Evolutionary conservation across 148 eudicot genomes (phyloP).

Genomic region (Nyssa sinensis): DNA sequence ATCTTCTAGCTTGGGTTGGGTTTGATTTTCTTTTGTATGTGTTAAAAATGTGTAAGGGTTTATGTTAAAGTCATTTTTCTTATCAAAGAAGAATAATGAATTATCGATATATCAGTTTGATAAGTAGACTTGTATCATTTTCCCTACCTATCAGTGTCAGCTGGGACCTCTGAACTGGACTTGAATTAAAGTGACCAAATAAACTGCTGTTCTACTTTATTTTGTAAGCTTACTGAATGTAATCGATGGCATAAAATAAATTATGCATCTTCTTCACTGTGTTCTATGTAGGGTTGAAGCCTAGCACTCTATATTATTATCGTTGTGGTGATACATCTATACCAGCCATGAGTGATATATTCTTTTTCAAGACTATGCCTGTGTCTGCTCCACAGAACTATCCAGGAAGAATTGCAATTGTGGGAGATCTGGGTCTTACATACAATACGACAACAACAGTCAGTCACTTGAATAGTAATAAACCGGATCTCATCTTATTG

Average conservation of each 20-base stretch:
- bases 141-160: background rate
- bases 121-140: background rate
- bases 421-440: constrained; percentile 93
- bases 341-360: constrained; percentile 67
- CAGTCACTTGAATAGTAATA: constrained; percentile 61
- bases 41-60: too few relatives aligned
- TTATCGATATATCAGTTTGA: background rate
- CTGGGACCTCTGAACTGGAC: background rate
- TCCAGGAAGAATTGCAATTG: constrained; percentile 69
- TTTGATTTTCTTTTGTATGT: too few relatives aligned
- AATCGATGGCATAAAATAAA: background rate
- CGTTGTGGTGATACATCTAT: constrained; percentile 89
- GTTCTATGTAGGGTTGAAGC: constrained; percentile 57
- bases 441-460: constrained; percentile 75
- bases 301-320: constrained; percentile 67
- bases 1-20: too few relatives aligned
- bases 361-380: constrained; percentile 88
- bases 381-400: constrained; percentile 55
- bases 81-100: background rate
- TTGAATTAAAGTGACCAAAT: background rate
- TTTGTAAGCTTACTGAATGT: background rate
- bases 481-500: constrained; percentile 83
- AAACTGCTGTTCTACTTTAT: background rate
- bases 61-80: too few relatives aligned
- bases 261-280: background rate